A percentile compares a stretch with the other conserved stretches of the same genome.
These are phyloP conservation scores for Phialemoniopsis sp. DNA, from an alignment of 2,329 filamentous ascomycete species.

Conservation along the genomic window DNA sequence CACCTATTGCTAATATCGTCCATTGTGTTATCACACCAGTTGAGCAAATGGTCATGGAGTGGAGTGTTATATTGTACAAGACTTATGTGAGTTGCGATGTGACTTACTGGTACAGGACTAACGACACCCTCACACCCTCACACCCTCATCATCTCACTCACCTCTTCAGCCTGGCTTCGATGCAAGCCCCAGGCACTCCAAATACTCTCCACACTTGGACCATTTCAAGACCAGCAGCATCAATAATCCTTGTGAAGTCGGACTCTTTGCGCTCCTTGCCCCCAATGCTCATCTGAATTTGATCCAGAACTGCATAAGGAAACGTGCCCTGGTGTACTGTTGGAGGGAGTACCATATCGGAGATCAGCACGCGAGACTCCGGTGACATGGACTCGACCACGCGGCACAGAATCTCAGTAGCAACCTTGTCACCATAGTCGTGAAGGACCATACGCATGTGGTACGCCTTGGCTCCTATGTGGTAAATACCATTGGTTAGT, in stretches of 20 bases:
- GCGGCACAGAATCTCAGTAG: slow-evolving; percentile 18
- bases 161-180: slow-evolving; percentile 12
- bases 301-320: slow-evolving; percentile 21
- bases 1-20: too few relatives aligned
- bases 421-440: slow-evolving; percentile 21
- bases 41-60: too few relatives aligned
- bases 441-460: slow-evolving; percentile 29
- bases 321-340: slow-evolving; percentile 22
- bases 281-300: slow-evolving; percentile 26
- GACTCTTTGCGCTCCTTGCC: slow-evolving; percentile 24
- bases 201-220: slow-evolving; percentile 12
- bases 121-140: too few relatives aligned
- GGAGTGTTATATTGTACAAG: too few relatives aligned
- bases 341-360: slow-evolving; percentile 23
- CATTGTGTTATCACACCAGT: too few relatives aligned
- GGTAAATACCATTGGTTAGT: too few relatives aligned
- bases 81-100: too few relatives aligned
- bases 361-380: slow-evolving; percentile 21
- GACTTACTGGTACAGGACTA: too few relatives aligned
- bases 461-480: slow-evolving; percentile 25
- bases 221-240: slow-evolving; percentile 21
- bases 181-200: slow-evolving; percentile 10
- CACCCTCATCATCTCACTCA: neutral
- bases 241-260: slow-evolving; percentile 21
- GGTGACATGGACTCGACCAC: slow-evolving; percentile 20